phyloP scores from a whole-genome alignment of 1,284 basidiomycete species.

The Pholiota adiposa region DNA sequence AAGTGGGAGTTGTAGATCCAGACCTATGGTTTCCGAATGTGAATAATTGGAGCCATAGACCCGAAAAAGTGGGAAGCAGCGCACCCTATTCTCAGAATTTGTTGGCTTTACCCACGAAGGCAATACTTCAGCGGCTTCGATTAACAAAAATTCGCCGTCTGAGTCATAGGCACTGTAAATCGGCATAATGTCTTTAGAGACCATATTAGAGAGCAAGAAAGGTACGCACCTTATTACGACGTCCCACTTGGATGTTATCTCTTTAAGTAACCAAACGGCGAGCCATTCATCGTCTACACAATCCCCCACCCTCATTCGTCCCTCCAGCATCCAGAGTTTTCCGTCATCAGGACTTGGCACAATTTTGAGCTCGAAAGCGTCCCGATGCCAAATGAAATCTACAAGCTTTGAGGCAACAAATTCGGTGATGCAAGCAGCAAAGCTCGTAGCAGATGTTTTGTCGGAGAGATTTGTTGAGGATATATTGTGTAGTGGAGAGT shows the following conservation, averaged over 20 bases:
- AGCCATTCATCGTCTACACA: conserved; percentile 97
- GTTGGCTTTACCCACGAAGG: conserved; percentile 92
- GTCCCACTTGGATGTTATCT: conserved; percentile 80
- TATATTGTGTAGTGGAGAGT: conserved; percentile 79
- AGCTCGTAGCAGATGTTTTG: conserved; percentile 64
- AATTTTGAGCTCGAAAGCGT: conserved; percentile 83
- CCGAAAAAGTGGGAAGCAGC: conserved; percentile 40
- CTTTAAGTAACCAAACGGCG: conserved; percentile 83
- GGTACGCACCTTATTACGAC: conserved; percentile 70
- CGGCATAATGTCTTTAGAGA: conserved; percentile 7
- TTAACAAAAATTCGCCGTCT: conserved; percentile 96
- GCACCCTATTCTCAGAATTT: conserved; percentile 90
- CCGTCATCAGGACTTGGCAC: conserved; percentile 47
- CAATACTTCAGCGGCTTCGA: conserved; percentile 92
- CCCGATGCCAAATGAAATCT: conserved; percentile 87
- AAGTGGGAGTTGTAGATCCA: conserved; percentile 87
- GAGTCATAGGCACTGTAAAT: conserved; percentile 75
- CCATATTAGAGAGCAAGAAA: background rate
- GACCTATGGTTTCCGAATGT: conserved; percentile 58
- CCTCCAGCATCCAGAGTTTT: conserved; percentile 64
- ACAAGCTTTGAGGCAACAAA: conserved; percentile 64
- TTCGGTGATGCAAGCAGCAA: conserved; percentile 70
- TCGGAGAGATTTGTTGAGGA: conserved; percentile 53
- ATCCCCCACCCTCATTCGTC: conserved; percentile 88
- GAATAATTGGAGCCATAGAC: conserved; percentile 35